Conservation (phyloP, 192 early-diverging fungal species). For the Endogone sp. region DNA sequence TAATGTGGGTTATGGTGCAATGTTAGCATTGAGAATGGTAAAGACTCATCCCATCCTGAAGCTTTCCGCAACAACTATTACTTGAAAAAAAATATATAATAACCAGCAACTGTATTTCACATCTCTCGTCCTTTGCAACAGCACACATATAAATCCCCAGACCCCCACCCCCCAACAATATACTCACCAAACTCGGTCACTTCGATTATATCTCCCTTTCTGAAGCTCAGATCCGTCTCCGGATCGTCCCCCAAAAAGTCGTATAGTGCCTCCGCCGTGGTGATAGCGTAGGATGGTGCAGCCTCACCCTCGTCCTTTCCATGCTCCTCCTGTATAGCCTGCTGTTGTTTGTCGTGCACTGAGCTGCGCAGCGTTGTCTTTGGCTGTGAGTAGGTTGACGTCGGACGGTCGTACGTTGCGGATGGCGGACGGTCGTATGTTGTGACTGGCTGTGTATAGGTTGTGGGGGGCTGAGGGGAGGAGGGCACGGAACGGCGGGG, state of each 20-base stretch:
- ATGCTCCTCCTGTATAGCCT: background rate
- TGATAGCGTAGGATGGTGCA: background rate
- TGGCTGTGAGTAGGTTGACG: background rate
- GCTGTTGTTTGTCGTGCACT: too few species aligned
- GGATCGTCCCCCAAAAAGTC: slow-evolving; percentile 56
- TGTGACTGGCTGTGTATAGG: too few species aligned
- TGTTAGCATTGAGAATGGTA: too few species aligned
- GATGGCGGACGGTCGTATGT: too few species aligned
- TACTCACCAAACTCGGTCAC: slow-evolving; percentile 35
- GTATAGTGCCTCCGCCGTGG: slow-evolving; percentile 41
- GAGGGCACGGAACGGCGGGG: too few species aligned
- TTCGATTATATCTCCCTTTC: slow-evolving; percentile 55
- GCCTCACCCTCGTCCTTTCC: background rate
- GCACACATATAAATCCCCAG: slow-evolving; percentile 1
- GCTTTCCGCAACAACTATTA: too few species aligned
- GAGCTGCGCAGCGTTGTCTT: background rate
- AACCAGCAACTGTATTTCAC: too few species aligned
- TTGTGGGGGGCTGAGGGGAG: too few species aligned
- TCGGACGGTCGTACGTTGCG: background rate
- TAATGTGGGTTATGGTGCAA: too few species aligned
- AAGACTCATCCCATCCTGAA: too few species aligned
- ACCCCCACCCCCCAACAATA: background rate
- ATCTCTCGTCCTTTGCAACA: too few species aligned
- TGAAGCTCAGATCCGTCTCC: slow-evolving; percentile 51
- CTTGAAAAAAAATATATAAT: too few species aligned